Evolutionary conservation across 148 eudicot species (phyloP).

Genomic region (Persicaria maculosa): DNA sequence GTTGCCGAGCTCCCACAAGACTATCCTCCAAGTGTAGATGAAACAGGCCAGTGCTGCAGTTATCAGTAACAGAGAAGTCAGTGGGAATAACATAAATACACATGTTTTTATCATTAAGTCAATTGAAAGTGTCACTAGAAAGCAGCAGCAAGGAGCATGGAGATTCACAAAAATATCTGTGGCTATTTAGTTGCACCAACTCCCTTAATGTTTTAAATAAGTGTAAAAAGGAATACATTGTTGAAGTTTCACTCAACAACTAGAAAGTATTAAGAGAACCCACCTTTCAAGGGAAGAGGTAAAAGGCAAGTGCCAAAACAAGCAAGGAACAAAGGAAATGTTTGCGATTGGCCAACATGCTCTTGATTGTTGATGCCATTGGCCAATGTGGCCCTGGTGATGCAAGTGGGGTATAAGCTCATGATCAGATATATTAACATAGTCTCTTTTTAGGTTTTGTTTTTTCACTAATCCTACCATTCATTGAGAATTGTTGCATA

Average conservation of each 20-base stretch:
- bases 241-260: neutral
- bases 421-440: neutral
- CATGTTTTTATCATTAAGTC: neutral
- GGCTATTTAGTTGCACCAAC: neutral
- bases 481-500: neutral
- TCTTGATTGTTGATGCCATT: too few relatives aligned
- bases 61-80: conserved; percentile 12
- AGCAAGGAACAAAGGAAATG: neutral
- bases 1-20: conserved; percentile 70
- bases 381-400: too few relatives aligned
- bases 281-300: neutral
- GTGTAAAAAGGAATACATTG: neutral
- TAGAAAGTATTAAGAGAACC: neutral
- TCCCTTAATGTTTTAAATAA: neutral
- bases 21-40: conserved; percentile 76
- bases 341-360: too few relatives aligned
- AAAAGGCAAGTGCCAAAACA: neutral
- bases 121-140: neutral
- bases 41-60: conserved; percentile 55
- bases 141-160: neutral
- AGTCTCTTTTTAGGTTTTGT: neutral
- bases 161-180: neutral
- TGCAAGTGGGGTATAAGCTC: neutral
- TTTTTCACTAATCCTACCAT: neutral
- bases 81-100: neutral